These are phyloP conservation scores for Pythium brassicae DNA, from an alignment of 352 stramenopile species.

Conservation along the genomic window DNA sequence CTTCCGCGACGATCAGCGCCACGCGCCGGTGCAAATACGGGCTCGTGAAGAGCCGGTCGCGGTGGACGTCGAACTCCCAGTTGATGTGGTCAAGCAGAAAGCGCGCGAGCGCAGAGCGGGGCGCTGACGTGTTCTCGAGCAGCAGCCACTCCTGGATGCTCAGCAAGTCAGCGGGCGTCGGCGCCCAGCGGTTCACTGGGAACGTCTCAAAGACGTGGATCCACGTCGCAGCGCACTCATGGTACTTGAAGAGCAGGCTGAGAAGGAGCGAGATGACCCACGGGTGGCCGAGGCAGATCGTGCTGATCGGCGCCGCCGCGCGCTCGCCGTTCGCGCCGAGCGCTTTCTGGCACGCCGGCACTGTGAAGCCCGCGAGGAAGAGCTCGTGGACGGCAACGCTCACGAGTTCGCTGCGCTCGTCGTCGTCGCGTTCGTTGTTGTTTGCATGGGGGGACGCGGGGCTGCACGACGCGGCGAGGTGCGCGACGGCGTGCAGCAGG, in stretches of 20 bases:
- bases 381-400: conserved; percentile 59
- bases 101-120: conserved; percentile 55
- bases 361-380: conserved; percentile 59
- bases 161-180: conserved; percentile 51
- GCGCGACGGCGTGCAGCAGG: conserved; percentile 65
- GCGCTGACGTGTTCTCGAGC: conserved; percentile 60
- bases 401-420: conserved; percentile 37
- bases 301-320: conserved; percentile 47
- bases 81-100: conserved; percentile 83
- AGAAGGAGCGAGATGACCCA: conserved; percentile 62
- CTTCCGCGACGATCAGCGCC: conserved; percentile 72
- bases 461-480: conserved; percentile 17
- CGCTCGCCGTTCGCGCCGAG: conserved; percentile 47
- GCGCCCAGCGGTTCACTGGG: conserved; percentile 80
- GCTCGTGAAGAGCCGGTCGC: conserved; percentile 54
- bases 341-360: conserved; percentile 34
- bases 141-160: conserved; percentile 81
- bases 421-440: too few species aligned
- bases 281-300: conserved; percentile 56
- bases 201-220: conserved; percentile 85
- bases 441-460: too few species aligned
- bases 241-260: conserved; percentile 67
- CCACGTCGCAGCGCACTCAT: conserved; percentile 74
- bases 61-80: conserved; percentile 79
- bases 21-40: conserved; percentile 75